Evolutionary conservation across 176 grass and related monocot genomes (phyloP).

Genomic region (Coix lacrymajobi): DNA sequence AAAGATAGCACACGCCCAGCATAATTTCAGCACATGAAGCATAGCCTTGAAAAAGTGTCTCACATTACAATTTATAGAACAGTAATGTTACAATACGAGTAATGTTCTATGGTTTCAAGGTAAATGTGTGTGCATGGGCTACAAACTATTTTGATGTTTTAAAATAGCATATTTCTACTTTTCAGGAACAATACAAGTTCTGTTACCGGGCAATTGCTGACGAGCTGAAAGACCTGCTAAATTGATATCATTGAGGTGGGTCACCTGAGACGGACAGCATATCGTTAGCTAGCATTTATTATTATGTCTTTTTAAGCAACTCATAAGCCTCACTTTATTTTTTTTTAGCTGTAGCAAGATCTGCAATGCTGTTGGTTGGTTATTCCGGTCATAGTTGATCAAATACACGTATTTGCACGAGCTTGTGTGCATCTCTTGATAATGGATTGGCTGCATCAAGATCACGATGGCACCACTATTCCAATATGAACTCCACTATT

Average conservation of each 20-base stretch:
- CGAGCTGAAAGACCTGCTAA: slow-evolving; percentile 70
- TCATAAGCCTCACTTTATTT: background rate
- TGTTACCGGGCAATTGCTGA: slow-evolving; percentile 78
- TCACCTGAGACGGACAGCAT: background rate
- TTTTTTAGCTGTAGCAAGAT: slow-evolving; percentile 12
- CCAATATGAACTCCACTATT: background rate
- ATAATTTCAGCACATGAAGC: background rate
- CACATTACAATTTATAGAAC: background rate
- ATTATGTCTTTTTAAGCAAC: too few relatives aligned
- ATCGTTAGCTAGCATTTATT: background rate
- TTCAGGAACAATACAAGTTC: slow-evolving; percentile 85
- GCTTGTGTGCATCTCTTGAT: background rate
- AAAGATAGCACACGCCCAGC: background rate
- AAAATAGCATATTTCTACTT: slow-evolving; percentile 32
- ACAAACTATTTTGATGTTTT: background rate
- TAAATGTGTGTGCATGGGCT: background rate
- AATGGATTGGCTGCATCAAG: background rate
- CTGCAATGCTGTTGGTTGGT: background rate
- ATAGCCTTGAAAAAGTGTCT: background rate
- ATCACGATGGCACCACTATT: background rate
- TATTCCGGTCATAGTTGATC: background rate
- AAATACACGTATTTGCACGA: background rate
- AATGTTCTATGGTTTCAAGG: background rate
- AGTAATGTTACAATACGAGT: background rate
- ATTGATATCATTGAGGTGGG: slow-evolving; percentile 37